A percentile compares a stretch with the other conserved stretches of the same genome.
phyloP scores from a whole-genome alignment of 106 monocot species.

The Alisma plantagoaquatica region DNA sequence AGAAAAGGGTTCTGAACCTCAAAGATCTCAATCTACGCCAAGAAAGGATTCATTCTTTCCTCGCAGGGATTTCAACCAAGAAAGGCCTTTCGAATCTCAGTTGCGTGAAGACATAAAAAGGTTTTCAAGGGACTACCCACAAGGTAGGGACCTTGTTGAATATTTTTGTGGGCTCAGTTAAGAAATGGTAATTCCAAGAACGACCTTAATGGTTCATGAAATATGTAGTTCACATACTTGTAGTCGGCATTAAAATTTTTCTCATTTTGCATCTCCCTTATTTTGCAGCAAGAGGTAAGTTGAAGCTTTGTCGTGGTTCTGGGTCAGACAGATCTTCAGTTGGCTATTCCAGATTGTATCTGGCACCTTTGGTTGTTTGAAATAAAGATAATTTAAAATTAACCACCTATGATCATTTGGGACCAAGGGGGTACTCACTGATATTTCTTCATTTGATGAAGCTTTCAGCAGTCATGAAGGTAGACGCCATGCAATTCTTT shows the following conservation, averaged over 20 bases:
- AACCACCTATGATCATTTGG: no score
- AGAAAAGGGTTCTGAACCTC: constrained; percentile 59
- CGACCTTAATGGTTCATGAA: constrained; percentile 5
- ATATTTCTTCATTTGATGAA: constrained; percentile 72
- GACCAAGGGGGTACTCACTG: constrained; percentile 36
- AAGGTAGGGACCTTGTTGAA: constrained; percentile 51
- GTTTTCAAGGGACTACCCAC: constrained; percentile 60
- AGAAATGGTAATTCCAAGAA: constrained; percentile 10
- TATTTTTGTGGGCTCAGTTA: constrained; percentile 15
- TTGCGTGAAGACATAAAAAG: constrained; percentile 42
- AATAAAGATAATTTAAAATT: no score
- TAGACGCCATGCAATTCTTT: constrained; percentile 34
- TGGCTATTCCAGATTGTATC: background rate
- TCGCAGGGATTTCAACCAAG: constrained; percentile 28
- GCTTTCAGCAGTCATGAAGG: constrained; percentile 76
- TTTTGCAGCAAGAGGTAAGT: constrained; percentile 99
- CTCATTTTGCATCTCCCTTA: constrained; percentile 5
- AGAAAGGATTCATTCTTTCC: constrained; percentile 24
- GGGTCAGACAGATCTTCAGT: constrained; percentile 26
- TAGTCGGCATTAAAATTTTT: background rate
- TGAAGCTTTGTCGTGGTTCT: constrained; percentile 66
- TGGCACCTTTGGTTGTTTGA: background rate
- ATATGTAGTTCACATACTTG: background rate
- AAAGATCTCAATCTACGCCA: constrained; percentile 46
- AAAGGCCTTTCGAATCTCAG: constrained; percentile 44